A percentile compares a stretch with the other conserved stretches of the same genome.
These are phyloP conservation scores for Avena atlantica DNA, from an alignment of 176 grass and related monocot genomes.

Conservation along the genomic window DNA sequence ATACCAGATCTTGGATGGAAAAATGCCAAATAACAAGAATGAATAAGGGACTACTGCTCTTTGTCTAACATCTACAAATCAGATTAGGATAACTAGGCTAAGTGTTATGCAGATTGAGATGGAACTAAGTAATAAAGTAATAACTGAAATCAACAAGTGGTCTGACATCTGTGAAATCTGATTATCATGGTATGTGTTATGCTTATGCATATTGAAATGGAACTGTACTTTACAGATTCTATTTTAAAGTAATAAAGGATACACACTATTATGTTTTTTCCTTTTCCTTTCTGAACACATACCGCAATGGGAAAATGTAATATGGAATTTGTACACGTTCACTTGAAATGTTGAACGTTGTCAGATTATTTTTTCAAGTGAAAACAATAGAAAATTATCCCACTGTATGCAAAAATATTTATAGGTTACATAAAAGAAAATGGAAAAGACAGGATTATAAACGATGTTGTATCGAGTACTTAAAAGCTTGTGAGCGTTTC, in stretches of 20 bases:
- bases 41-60: not conserved
- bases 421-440: too few relatives aligned
- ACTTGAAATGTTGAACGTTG: not conserved
- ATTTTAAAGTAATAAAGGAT: not conserved
- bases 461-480: too few relatives aligned
- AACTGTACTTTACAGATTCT: not conserved
- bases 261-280: not conserved
- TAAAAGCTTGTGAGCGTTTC: too few relatives aligned
- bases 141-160: not conserved
- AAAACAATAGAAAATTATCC: too few relatives aligned
- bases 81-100: not conserved
- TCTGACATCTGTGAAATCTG: not conserved
- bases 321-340: not conserved
- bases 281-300: not conserved
- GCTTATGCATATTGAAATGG: not conserved
- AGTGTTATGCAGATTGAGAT: not conserved
- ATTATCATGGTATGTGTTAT: not conserved
- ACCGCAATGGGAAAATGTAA: not conserved
- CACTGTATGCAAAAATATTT: too few relatives aligned
- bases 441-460: too few relatives aligned
- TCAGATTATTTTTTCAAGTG: not conserved
- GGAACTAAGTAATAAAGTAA: not conserved
- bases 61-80: not conserved
- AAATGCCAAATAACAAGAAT: not conserved
- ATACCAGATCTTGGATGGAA: not conserved